These are phyloP conservation scores for Apium graveolens DNA, from an alignment of 129 eudicot genomes.

Conservation along the genomic window DNA sequence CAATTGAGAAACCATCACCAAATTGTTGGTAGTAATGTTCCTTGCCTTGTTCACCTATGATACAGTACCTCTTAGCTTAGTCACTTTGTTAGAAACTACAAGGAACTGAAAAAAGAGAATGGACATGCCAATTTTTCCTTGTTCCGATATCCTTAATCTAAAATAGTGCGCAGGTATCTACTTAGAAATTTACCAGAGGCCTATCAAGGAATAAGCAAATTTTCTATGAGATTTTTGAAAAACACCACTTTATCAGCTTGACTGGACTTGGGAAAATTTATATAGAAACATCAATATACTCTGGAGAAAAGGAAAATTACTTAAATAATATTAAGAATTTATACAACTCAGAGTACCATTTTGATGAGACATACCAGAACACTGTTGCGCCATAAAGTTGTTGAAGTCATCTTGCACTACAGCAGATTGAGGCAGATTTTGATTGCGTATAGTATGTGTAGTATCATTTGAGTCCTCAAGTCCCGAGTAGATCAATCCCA, in stretches of 20 bases:
- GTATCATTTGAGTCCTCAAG: conserved; percentile 39
- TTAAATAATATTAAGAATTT: not conserved
- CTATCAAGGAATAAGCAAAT: not conserved
- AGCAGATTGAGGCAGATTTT: conserved; percentile 21
- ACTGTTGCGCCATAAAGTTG: conserved; percentile 27
- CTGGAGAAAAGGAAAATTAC: not conserved
- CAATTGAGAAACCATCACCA: conserved; percentile 15
- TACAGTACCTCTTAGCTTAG: conserved; percentile 18
- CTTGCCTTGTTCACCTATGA: conserved; percentile 39
- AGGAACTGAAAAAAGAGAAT: conserved; percentile 8
- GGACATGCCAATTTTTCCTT: not conserved
- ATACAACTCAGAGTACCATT: conserved; percentile 20
- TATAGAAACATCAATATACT: not conserved
- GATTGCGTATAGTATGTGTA: conserved; percentile 29
- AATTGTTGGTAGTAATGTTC: conserved; percentile 30
- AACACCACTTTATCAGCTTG: not conserved
- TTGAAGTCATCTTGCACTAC: conserved; percentile 30
- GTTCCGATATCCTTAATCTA: not conserved
- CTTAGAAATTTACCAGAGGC: not conserved
- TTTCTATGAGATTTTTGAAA: not conserved
- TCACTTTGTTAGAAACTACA: conserved; percentile 6
- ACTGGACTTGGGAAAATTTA: not conserved
- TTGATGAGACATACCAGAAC: conserved; percentile 41
- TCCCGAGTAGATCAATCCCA: conserved; percentile 27
- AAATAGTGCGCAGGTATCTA: not conserved